Conservation (phyloP, 2,329 filamentous ascomycete genomes). For the Teratosphaeria destructans region DNA sequence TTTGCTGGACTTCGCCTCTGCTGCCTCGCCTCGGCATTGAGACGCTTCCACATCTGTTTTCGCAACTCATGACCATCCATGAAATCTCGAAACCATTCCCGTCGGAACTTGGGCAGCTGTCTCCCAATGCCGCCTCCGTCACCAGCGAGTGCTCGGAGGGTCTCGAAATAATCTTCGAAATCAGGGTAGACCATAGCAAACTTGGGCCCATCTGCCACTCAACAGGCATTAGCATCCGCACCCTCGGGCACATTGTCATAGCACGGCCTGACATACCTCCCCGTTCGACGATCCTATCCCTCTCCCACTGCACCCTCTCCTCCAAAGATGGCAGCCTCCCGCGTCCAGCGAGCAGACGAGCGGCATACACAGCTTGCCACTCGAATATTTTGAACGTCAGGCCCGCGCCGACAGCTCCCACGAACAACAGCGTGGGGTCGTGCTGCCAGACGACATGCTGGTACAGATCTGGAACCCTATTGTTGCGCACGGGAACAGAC, state of each 20-base stretch:
- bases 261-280: background rate
- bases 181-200: background rate
- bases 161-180: background rate
- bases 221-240: background rate
- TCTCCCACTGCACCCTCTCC: background rate
- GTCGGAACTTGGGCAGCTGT: background rate
- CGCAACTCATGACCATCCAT: background rate
- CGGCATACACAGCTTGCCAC: background rate
- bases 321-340: background rate
- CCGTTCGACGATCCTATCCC: background rate
- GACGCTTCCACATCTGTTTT: background rate
- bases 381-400: background rate
- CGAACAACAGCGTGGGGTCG: slow-evolving; percentile 47
- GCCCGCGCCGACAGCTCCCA: slow-evolving; percentile 40
- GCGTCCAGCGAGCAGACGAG: background rate
- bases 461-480: slow-evolving; percentile 46
- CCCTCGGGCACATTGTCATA: background rate
- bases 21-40: background rate
- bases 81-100: background rate
- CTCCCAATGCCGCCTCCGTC: background rate
- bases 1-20: background rate
- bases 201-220: background rate
- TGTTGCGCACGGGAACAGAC: slow-evolving; percentile 41
- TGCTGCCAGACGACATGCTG: slow-evolving; percentile 47
- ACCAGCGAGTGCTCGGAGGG: background rate